phyloP scores from a whole-genome alignment of 345 rosid genomes.

The Citrus hindsii region DNA sequence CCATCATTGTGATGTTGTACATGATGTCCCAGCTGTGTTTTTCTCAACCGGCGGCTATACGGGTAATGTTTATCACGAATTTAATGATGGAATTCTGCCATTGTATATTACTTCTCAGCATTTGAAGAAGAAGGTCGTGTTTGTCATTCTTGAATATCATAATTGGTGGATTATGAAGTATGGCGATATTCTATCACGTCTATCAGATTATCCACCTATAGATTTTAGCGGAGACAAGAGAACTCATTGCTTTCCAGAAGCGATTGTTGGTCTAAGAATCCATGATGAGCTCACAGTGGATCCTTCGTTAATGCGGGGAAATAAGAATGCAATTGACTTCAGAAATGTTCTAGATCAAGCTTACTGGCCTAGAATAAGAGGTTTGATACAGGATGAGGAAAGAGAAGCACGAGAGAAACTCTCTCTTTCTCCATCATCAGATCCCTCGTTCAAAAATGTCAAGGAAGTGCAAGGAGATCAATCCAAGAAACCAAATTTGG shows the following conservation, averaged over 20 bases:
- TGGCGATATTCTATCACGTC: slow-evolving; percentile 51
- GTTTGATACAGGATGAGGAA: slow-evolving; percentile 48
- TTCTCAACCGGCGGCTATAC: slow-evolving; percentile 89
- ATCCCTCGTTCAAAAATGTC: neutral
- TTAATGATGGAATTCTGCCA: slow-evolving; percentile 81
- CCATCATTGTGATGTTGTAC: slow-evolving; percentile 50
- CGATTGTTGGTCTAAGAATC: slow-evolving; percentile 67
- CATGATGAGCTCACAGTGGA: slow-evolving; percentile 70
- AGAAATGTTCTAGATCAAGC: slow-evolving; percentile 54
- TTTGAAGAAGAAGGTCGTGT: slow-evolving; percentile 62
- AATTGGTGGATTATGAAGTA: slow-evolving; percentile 84
- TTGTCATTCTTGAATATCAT: slow-evolving; percentile 79
- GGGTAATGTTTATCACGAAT: slow-evolving; percentile 78
- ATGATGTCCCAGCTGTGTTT: slow-evolving; percentile 69
- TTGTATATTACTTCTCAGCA: slow-evolving; percentile 74
- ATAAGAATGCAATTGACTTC: slow-evolving; percentile 55
- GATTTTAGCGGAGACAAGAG: slow-evolving; percentile 61
- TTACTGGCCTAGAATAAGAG: slow-evolving; percentile 47
- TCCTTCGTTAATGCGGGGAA: slow-evolving; percentile 36
- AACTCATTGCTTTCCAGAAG: slow-evolving; percentile 80
- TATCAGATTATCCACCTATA: slow-evolving; percentile 50
- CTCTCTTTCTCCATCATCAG: slow-evolving; percentile 21
- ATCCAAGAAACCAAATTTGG: slow-evolving; percentile 55
- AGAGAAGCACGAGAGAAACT: slow-evolving; percentile 27
- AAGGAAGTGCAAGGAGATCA: slow-evolving; percentile 5